Conservation (phyloP, 306 rosid genomes). For the Rosa rugosa region DNA sequence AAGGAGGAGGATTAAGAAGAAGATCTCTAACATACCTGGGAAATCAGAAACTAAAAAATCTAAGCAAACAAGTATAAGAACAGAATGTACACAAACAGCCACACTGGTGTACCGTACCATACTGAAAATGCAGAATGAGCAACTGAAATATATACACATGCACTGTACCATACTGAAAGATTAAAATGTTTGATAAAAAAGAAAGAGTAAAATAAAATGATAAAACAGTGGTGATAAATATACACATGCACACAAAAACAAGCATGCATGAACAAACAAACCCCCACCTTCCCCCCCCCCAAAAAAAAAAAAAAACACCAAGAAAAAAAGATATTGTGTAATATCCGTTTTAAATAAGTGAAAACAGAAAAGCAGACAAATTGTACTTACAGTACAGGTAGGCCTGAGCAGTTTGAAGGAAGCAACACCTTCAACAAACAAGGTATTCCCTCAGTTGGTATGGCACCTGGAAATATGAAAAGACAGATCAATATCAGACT, state of each 20-base stretch:
- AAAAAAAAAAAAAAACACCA: too few relatives aligned
- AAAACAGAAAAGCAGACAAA: neutral
- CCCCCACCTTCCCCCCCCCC: too few relatives aligned
- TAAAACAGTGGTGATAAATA: neutral
- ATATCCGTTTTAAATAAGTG: neutral
- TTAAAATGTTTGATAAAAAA: neutral
- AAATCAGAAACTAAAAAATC: slow-evolving; percentile 17
- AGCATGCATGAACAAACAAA: neutral
- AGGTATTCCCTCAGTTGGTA: slow-evolving; percentile 94
- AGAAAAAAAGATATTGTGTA: neutral
- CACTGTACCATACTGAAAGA: too few relatives aligned
- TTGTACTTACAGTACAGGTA: slow-evolving; percentile 70
- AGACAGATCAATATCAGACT: slow-evolving; percentile 6
- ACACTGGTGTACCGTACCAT: neutral
- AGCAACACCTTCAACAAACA: slow-evolving; percentile 87
- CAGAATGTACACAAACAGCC: neutral
- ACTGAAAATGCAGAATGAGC: neutral
- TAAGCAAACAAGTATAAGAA: slow-evolving; percentile 10
- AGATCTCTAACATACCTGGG: slow-evolving; percentile 81
- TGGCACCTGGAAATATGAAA: slow-evolving; percentile 59
- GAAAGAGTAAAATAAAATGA: neutral
- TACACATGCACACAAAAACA: neutral
- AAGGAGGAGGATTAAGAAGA: slow-evolving; percentile 92
- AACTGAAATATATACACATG: too few relatives aligned
- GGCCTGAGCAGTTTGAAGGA: slow-evolving; percentile 75